Percentiles rank a stretch among this genome's conserved stretches.
phyloP scores from a whole-genome alignment of 805 yeast genomes.

The Scheffersomyces stipitis region DNA sequence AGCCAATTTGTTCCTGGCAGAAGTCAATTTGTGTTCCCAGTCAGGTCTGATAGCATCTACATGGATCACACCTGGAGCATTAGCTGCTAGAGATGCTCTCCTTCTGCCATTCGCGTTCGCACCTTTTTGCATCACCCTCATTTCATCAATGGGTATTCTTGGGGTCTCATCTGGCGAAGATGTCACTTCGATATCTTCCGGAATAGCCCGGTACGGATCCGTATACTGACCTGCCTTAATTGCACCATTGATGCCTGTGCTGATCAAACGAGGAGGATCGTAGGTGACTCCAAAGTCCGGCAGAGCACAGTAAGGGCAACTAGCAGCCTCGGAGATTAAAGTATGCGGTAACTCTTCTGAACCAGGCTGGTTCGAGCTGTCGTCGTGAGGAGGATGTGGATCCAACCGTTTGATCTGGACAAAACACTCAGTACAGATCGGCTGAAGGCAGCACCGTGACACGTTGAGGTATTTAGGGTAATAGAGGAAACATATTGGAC shows the following conservation, averaged over 20 bases:
- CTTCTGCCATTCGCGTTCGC: constrained; percentile 13
- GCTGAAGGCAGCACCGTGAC: constrained; percentile 88
- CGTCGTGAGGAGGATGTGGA: constrained; percentile 92
- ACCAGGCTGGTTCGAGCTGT: constrained; percentile 18
- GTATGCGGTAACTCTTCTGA: constrained; percentile 50
- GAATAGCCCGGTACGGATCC: constrained; percentile 9
- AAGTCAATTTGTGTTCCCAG: constrained; percentile 75
- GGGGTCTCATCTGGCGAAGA: constrained; percentile 5
- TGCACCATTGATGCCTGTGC: constrained; percentile 58
- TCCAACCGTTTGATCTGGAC: constrained; percentile 90
- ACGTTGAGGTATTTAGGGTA: constrained; percentile 77
- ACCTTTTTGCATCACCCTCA: neutral
- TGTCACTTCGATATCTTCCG: constrained; percentile 4
- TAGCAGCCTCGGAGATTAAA: constrained; percentile 81
- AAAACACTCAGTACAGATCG: constrained; percentile 94
- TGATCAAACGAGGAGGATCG: constrained; percentile 55
- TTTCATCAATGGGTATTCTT: constrained; percentile 15
- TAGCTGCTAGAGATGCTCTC: constrained; percentile 57
- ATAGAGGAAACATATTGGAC: constrained; percentile 91
- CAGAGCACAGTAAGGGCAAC: constrained; percentile 92
- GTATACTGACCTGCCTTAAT: constrained; percentile 47
- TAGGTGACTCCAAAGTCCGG: constrained; percentile 82
- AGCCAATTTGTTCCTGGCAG: constrained; percentile 76
- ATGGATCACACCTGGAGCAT: constrained; percentile 69
- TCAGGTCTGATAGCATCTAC: constrained; percentile 88